Evolutionary conservation across 148 eudicot species (phyloP), one percentile per base, ranked within the genome.

Genomic region (Amaranthus hypochondriacus): DNA sequence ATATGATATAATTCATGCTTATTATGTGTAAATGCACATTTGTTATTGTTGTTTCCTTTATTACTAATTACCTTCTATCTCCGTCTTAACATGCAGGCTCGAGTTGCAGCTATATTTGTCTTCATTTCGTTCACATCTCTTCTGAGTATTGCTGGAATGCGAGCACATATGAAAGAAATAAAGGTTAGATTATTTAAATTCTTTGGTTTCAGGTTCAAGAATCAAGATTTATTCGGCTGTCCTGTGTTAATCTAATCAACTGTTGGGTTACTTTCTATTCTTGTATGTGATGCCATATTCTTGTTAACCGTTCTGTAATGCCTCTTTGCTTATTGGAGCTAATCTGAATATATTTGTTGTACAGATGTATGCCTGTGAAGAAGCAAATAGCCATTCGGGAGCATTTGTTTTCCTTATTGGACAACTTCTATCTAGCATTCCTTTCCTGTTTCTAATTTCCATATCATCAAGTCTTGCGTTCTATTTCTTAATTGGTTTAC

Each of bases 371-470:
- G 61, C 84, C 6, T 79, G 89, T 73, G 99, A 95, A 83, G 92
- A 87, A 66, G 83, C 87, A 76, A 92, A 95, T 58, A 73, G 70
- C 77, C 99, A 95, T 87, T 90, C 96, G 0, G 93, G 93, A 52
- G 84, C 97, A 65, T 75, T 84, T 42, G 92, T 90, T 70, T 95
- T 95, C 76, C 80, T 95, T 76, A 76, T 88, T 70, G 99, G 99
- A 70, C 99, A 95, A 77, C 86, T 95, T 57, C 75, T 95, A 51
- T 86, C 99, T 65, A 95, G 99, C 77, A 84, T 95, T 69, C 99
- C 99, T 2, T 92, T 95, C 82, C 81, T 95, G 84, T 92, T 95
- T 87, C 96, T 95, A 69, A 90, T 95, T 67, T 90, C 99, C 69
- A 84, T 90, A 77, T 90, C 96, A 73, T 88, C 97, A 18, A 89